Evolutionary conservation across 2,329 filamentous ascomycete species (phyloP).

Genomic region (Hortaea werneckii): DNA sequence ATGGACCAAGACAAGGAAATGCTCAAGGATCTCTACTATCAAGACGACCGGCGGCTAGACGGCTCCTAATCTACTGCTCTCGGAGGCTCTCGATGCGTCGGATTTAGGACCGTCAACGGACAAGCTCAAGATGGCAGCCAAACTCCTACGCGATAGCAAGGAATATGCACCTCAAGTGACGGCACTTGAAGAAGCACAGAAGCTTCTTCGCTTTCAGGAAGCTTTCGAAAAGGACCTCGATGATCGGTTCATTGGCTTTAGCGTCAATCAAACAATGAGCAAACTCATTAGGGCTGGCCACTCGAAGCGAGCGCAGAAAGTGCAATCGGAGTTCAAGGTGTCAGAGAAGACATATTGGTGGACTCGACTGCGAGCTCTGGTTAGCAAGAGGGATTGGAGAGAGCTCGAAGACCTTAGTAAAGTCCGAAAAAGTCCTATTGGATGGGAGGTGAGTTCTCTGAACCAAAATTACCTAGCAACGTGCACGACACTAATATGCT

Average conservation of each 20-base stretch:
- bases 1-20: slow-evolving; percentile 67
- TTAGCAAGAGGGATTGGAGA: slow-evolving; percentile 82
- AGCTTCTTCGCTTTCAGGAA: slow-evolving; percentile 77
- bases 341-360: slow-evolving; percentile 86
- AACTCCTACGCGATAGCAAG: slow-evolving; percentile 73
- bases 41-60: slow-evolving; percentile 83
- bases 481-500: not conserved
- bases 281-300: slow-evolving; percentile 76
- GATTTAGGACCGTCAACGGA: slow-evolving; percentile 62
- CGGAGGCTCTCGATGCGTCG: slow-evolving; percentile 67
- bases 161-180: slow-evolving; percentile 66
- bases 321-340: slow-evolving; percentile 87
- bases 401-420: slow-evolving; percentile 81
- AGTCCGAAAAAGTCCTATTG: slow-evolving; percentile 76
- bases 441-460: slow-evolving; percentile 67
- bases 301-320: slow-evolving; percentile 72
- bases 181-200: slow-evolving; percentile 67
- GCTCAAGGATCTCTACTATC: slow-evolving; percentile 93
- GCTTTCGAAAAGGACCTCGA: slow-evolving; percentile 72
- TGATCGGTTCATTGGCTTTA: slow-evolving; percentile 61
- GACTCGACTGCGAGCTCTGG: slow-evolving; percentile 73
- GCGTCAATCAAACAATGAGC: slow-evolving; percentile 85
- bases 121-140: slow-evolving; percentile 78
- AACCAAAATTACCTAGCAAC: not conserved
- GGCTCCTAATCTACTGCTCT: slow-evolving; percentile 78